Conservation (phyloP, 2,329 filamentous ascomycete genomes). For the Stemphylium beticola region DNA sequence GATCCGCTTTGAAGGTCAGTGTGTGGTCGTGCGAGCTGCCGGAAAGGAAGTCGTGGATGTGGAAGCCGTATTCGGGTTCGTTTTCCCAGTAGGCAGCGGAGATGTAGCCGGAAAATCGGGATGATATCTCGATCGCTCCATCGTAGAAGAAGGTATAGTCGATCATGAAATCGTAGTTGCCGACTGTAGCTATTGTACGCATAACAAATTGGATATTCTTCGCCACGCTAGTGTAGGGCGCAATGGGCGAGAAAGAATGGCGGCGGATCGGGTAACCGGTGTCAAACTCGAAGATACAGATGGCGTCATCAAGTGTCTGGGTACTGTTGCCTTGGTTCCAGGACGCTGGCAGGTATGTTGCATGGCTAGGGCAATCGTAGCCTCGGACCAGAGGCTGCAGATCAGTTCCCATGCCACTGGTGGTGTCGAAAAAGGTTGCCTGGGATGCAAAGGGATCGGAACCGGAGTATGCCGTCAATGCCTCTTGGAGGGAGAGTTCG, state of each 20-base stretch:
- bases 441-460: conserved; percentile 56
- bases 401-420: conserved; percentile 57
- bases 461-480: conserved; percentile 60
- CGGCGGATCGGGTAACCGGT: conserved; percentile 41
- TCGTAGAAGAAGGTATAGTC: conserved; percentile 39
- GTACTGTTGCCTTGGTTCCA: conserved; percentile 49
- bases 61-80: conserved; percentile 47
- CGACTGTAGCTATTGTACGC: conserved; percentile 58
- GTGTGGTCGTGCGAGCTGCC: conserved; percentile 49
- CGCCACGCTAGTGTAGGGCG: conserved; percentile 36
- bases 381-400: conserved; percentile 53
- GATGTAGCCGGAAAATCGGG: conserved; percentile 39
- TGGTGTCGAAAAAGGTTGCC: conserved; percentile 57
- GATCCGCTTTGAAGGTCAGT: conserved; percentile 51
- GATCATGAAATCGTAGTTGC: conserved; percentile 44
- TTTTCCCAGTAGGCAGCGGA: conserved; percentile 32
- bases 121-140: conserved; percentile 33
- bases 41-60: conserved; percentile 47
- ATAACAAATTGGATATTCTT: conserved; percentile 51
- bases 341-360: conserved; percentile 58
- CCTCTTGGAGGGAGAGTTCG: conserved; percentile 62
- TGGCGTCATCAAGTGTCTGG: conserved; percentile 45
- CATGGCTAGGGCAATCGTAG: conserved; percentile 61
- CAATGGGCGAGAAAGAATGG: conserved; percentile 25
- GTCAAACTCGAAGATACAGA: conserved; percentile 50